Evolutionary conservation across 2,329 filamentous ascomycete species (phyloP).

Genomic region (Botrytis byssoidea): DNA sequence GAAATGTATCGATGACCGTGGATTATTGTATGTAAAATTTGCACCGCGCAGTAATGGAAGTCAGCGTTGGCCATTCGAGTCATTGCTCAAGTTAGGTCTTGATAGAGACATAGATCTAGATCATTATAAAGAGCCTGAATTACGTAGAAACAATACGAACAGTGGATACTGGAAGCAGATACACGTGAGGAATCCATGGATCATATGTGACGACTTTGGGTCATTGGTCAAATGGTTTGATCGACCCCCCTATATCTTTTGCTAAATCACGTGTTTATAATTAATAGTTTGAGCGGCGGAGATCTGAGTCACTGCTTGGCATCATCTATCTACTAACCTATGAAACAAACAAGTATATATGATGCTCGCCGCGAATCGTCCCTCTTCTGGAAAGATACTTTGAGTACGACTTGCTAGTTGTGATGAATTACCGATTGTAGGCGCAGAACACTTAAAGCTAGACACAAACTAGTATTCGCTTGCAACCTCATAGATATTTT

Average conservation of each 20-base stretch:
- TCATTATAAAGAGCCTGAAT: background rate
- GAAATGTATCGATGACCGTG: accelerated
- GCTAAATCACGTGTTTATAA: background rate
- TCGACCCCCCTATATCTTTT: background rate
- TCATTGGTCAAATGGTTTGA: background rate
- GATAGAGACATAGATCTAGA: background rate
- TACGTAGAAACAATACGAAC: background rate
- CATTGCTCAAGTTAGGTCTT: accelerated
- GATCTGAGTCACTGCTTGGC: background rate
- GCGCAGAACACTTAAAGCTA: too few species aligned
- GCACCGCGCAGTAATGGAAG: background rate
- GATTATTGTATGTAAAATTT: background rate
- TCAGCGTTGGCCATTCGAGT: accelerated
- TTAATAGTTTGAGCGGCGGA: background rate
- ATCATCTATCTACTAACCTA: background rate
- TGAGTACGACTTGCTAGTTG: too few species aligned
- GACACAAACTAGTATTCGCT: too few species aligned
- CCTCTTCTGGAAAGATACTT: too few species aligned
- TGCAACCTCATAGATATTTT: too few species aligned
- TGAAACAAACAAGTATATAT: background rate
- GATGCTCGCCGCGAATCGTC: too few species aligned
- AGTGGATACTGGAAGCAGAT: background rate
- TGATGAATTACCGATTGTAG: too few species aligned
- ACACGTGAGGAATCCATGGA: background rate
- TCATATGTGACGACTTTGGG: background rate